These are phyloP conservation scores for Jatropha multifida DNA, from an alignment of 441 rosid genomes.

Conservation along the genomic window DNA sequence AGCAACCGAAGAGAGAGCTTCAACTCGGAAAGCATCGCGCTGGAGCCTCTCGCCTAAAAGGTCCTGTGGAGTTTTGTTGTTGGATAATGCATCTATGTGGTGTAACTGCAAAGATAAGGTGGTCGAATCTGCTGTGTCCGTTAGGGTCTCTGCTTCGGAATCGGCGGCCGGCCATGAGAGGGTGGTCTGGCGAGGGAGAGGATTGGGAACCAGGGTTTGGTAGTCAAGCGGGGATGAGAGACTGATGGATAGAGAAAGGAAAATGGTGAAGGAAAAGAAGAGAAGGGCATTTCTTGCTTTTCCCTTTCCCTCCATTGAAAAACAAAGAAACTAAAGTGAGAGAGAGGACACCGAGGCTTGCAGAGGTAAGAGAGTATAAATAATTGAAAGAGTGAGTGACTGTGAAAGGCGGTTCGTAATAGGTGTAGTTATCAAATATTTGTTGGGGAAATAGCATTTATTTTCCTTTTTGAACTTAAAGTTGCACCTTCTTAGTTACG, in stretches of 20 bases:
- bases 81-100: conserved; percentile 65
- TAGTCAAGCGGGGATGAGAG: conserved; percentile 23
- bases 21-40: conserved; percentile 55
- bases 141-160: neutral
- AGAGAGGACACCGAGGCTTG: neutral
- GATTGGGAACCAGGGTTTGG: conserved; percentile 47
- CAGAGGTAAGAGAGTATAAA: conserved; percentile 20
- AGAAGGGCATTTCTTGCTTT: conserved; percentile 25
- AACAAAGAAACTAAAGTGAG: neutral
- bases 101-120: conserved; percentile 46
- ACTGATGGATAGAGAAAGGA: conserved; percentile 26
- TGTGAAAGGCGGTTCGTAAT: neutral
- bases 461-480: neutral
- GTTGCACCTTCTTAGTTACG: too few species aligned
- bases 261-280: conserved; percentile 31
- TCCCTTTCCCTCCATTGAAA: conserved; percentile 42
- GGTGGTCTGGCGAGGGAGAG: conserved; percentile 46
- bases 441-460: neutral
- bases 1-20: conserved; percentile 41
- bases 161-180: conserved; percentile 45
- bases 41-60: conserved; percentile 63
- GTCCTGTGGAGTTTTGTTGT: conserved; percentile 40
- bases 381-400: conserved; percentile 9
- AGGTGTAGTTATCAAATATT: neutral
- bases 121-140: conserved; percentile 20